Base-by-base conservation (phyloP, 192 early-diverging fungal species). In the Coemansia sp. region DNA sequence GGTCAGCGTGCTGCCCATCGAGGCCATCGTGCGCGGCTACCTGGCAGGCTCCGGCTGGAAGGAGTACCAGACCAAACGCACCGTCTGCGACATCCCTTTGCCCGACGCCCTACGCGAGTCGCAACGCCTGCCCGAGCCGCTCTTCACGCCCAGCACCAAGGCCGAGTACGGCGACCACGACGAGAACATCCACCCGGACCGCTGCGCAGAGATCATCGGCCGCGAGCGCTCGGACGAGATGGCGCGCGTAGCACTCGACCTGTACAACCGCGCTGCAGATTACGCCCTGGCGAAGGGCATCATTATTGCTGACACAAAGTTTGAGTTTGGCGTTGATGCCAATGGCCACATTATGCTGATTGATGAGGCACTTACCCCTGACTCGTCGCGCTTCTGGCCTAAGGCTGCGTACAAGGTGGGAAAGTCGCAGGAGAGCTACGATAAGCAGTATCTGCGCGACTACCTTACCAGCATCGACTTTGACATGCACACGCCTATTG, bases 301-400 rank as follows among this genome's bases (percentile, higher is more conserved):
- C 55, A 93, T 99, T 51, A 99, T 99, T 80, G 97, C 97, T 11
- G 97, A 99, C 57, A 99, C 97, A 34, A 99, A 99, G 73, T 97
- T 99, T 71, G 97, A 99, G 79, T 99, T 99, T 85, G 97, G 97
- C 54, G 85, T 92, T 9, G 92, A 98, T 76, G 77, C 81, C 33
- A 55, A 89, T 14, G 91, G 91, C 57, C 81, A 73, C 21, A 67
- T 98, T 21, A 85, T 93, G 62, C 80, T 99, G 53, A 87, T 93
- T 14, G 97, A 99, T 67, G 97, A 99, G 73, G 95, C 93, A 25
- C 83, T 99, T 63, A 99, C 97, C 0, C 96, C 96, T 21, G 98
- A 99, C 61, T 99, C 96, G 55, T 97, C 95, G 12, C 78, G 97
- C 21, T 99, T 99, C 82, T 99, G 97, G 97, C 93, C 92, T 4